Base-by-base conservation (phyloP, 139 green algal species). In the Asterochloris erici region DNA sequence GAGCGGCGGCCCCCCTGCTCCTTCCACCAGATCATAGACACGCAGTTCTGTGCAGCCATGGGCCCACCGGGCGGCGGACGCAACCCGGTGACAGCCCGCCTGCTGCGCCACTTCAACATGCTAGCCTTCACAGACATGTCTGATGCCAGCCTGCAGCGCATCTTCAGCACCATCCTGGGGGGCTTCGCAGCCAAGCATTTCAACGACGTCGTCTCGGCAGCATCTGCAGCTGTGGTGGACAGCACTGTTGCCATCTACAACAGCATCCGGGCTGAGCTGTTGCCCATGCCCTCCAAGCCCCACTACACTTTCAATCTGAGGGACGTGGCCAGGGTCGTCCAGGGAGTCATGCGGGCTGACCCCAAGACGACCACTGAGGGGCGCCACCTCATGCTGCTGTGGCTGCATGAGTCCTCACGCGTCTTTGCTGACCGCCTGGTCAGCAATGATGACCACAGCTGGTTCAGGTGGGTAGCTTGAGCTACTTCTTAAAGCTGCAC, bases 301-400 rank as follows among this genome's bases (percentile, higher is more conserved):
- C 96, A 98, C 90, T 99, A 99, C 90, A 85, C 94, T 15, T 99
- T 98, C 93, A 98, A 96, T 89, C 92, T 99, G 90, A 91, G 94
- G n/a, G 96, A 99, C 88, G 89, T 99, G 28, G 95, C 91, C 68
- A 95, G 94, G 86, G 93, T 97, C 2, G 96, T 92, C 76, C 87
- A 90, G 78, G 96, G 96, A 23, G 85, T 98, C 74, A 93, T 98
- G 77, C 91, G 98, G 76, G 94, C 94, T 14, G 95, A 90, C 78
- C 94, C 90, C 69, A 82, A 89, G 26, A 90, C 97, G 24, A 92
- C 86, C 81, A 90, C 83, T 14, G 81, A 90, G 19, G 92, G 94
- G 80, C 93, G 92, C 73, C 97, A 98, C 89, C 86, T 98, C 68
- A 87, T 97, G 77, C 81, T 88, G n/a, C 85, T 93, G 68, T 93